Percentiles rank a stretch among this genome's conserved stretches.
These are phyloP conservation scores for Fusarium decemcellulare DNA, from an alignment of 2,329 filamentous ascomycete genomes.

Conservation along the genomic window DNA sequence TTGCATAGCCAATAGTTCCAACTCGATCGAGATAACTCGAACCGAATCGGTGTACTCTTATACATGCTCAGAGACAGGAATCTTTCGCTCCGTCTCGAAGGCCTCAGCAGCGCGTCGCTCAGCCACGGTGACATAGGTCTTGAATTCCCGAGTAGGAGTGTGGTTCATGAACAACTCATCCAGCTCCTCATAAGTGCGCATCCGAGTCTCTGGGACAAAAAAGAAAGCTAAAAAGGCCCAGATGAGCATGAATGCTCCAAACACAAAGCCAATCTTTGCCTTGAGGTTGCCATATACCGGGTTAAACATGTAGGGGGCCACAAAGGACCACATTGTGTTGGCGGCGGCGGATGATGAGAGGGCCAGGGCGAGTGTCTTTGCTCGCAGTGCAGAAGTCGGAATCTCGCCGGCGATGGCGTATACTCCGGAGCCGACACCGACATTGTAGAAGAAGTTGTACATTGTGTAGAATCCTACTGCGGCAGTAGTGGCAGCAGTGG, in stretches of 20 bases:
- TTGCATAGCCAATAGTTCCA: too few relatives aligned
- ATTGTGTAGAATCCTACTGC: conserved; percentile 55
- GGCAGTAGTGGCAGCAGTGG: conserved; percentile 42
- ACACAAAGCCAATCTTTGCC: conserved; percentile 59
- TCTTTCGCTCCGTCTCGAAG: conserved; percentile 10
- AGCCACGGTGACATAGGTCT: conserved; percentile 40
- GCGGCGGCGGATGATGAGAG: conserved; percentile 58
- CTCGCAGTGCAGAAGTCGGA: conserved; percentile 59
- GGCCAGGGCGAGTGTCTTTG: conserved; percentile 59
- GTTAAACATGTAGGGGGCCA: conserved; percentile 62
- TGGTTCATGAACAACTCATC: conserved; percentile 48
- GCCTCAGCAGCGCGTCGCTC: conserved; percentile 44
- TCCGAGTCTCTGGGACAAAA: conserved; percentile 63
- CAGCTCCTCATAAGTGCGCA: conserved; percentile 47
- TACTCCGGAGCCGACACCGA: conserved; percentile 57
- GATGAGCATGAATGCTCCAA: conserved; percentile 53
- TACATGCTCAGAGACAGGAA: too few relatives aligned
- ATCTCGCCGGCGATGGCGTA: conserved; percentile 60
- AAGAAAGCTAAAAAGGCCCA: conserved; percentile 57
- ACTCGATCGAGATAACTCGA: too few relatives aligned
- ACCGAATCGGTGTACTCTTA: too few relatives aligned
- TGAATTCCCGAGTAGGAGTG: conserved; percentile 43
- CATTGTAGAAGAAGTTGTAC: conserved; percentile 58
- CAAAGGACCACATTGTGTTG: conserved; percentile 60
- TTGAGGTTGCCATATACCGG: conserved; percentile 53